Base-by-base conservation (phyloP, 257 asterid species). In the Asclepias syriaca region DNA sequence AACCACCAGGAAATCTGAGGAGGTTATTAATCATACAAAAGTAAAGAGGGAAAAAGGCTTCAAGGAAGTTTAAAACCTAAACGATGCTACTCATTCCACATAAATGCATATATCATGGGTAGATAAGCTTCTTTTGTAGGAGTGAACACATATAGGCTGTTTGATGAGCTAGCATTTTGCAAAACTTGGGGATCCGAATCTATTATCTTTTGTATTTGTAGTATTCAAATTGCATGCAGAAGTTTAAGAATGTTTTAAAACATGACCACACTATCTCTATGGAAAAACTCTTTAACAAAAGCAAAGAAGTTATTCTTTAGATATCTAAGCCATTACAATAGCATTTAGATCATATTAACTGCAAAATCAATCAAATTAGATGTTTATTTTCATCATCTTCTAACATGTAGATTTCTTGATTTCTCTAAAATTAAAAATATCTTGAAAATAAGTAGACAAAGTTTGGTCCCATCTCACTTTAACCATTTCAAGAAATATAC, bases 1-100 rank as follows among this genome's bases (percentile, higher is more conserved):
- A n/a, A 88, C 77, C 72, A 32, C 24, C 27, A 37, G 3, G 9
- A 34, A 63, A 64, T 34, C 3, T 8, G 39, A 3, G 19, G 50
- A 16, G 27, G 21, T 16, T 34, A 63, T 11, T 7, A 57, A 21
- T 10, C 4, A 57, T 22, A 57, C 57, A 16, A 6, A 0, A 7
- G 37, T 8, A 64, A 16, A 64, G 22, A 64, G 29, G 43, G 3
- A 63, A 19, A 61, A 61, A 22, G 22, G 2, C 67, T 11, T 32
- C 67, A 32, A 61, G 48, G 34, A 64, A 10, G 19, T 37, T 8
- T 37, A 29, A 9, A 64, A 37, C 18, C 11, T 34, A 37, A 64
- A 32, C 2, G n/a, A 37, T 18, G 50, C 50, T 37, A 37, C 29
- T 64, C 15, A 37, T 64, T 37, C 37, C 37, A 64, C 68, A 64